Base-by-base conservation (phyloP, 2,329 filamentous ascomycete genomes). In the Trichoderma breve region DNA sequence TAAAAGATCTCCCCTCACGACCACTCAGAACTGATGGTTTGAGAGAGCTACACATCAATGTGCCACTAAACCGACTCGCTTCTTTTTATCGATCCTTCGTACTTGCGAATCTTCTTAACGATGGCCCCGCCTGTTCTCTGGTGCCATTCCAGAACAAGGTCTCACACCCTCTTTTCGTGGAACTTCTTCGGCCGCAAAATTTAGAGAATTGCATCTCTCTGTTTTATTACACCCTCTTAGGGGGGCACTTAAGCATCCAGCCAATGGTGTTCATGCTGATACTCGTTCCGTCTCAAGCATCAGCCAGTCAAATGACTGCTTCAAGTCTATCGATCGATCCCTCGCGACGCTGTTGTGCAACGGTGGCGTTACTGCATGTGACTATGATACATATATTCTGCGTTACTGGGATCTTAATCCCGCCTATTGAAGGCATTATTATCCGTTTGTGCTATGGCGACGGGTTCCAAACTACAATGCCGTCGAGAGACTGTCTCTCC, bases 101-200 rank as follows among this genome's bases (percentile, higher is more conserved):
- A 9, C 30, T 70, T 70, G 15, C 18, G 28, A 62, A 62, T 32
- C 55, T 51, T 39, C 28, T 62, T 62, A 28, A 62, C 36, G 36
- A 15, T 6, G 30, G 21, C 32, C 32, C 32, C 32, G 64, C 26
- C 24, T 55, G 34, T 36, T 43, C 39, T 24, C 11, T 30, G 15
- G 28, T 21, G 28, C 67, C 47, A 70, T 70, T 70, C 67, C 57
- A 62, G 67, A 70, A 62, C 28, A 70, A 53, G 67, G 15, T 21
- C 30, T 36, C 39, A 51, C 66, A 53, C 55, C 55, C 55, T 62
- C 67, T 62, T 21, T 36, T 11, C 9, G 43, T 51, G 67, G 67
- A 70, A 70, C 67, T 70, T 70, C 67, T 70, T 70, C 67, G 67
- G 67, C 39, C 57, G 53, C 67, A 51, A 51, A 70, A 12, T 34